Base-by-base conservation (phyloP, 2,329 filamentous ascomycete genomes). In the Fusarium dimerum region DNA sequence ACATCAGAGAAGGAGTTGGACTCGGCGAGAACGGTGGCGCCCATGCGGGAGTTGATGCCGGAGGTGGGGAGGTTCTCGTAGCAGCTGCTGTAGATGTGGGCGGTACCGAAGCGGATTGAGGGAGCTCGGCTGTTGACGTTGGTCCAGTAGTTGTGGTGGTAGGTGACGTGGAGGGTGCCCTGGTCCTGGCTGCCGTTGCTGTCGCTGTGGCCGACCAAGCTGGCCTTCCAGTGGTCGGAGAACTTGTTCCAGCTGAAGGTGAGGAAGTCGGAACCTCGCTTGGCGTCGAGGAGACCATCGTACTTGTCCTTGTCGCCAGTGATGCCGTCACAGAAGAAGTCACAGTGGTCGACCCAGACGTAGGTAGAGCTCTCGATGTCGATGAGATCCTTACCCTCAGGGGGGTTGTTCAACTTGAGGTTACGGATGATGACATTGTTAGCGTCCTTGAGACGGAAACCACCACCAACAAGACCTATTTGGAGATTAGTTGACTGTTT, bases 261-360 rank as follows among this genome's bases (percentile, higher is more conserved):
- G 48, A 82, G 68, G 63, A 71, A 84, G 70, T 85, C 81, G 3
- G 77, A 73, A 20, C 75, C 82, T 60, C 83, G 80, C 52, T 79
- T 83, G 40, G 83, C 71, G 55, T 86, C 83, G 39, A 81, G 68
- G 1, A 84, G 74, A n/a, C 82, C 82, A 50, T 85, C 82, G 64
- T 82, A 85, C 69, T 79, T 82, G 68, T 85, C 81, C 67, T 85
- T 85, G 70, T 76, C 77, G 56, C 84, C 76, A 50, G 78, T 70
- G 30, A 65, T 63, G 60, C 84, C 77, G 9, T 76, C 78, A 1
- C 60, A 48, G 0, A 76, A 81, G 30, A 84, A 71, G 50, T 85
- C 81, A 60, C 76, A 74, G 67, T 84, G 82, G 65, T 85, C 82
- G 40, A 84, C 71, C 81, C 82, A 85, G 59, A 78, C 64, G 51